These are phyloP conservation scores for Suillus luteus DNA, from an alignment of 768 basidiomycete species.

Conservation along the genomic window DNA sequence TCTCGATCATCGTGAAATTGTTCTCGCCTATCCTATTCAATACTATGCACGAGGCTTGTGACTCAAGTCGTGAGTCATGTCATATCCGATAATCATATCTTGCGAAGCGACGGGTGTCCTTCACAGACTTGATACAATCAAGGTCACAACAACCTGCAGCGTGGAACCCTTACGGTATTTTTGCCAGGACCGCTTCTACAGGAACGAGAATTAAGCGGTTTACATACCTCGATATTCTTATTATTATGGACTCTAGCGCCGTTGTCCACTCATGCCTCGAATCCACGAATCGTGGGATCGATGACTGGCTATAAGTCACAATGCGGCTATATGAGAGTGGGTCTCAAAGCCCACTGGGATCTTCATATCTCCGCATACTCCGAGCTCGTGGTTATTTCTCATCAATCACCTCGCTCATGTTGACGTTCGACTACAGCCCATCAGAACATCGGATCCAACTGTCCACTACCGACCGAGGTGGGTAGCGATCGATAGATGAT, in stretches of 20 bases:
- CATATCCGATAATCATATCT: conserved; percentile 7
- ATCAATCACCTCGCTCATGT: background rate
- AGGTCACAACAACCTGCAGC: background rate
- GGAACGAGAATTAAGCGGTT: conserved; percentile 1
- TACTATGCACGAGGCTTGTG: background rate
- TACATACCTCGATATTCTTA: background rate
- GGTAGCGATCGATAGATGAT: background rate
- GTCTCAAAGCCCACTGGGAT: background rate
- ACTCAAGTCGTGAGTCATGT: conserved; percentile 1
- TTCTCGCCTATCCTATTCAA: conserved; percentile 1
- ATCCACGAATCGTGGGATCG: background rate
- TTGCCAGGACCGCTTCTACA: conserved; percentile 2
- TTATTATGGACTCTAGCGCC: conserved; percentile 1
- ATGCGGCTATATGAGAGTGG: background rate
- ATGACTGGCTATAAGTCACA: background rate
- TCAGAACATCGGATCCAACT: background rate
- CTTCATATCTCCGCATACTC: conserved; percentile 8
- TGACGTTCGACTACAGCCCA: background rate
- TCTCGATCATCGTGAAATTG: conserved; percentile 2
- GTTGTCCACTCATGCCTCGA: background rate
- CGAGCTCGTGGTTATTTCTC: conserved; percentile 1
- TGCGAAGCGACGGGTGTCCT: background rate
- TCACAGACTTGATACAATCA: background rate
- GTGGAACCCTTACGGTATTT: background rate
- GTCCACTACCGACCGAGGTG: background rate